Evolutionary conservation across 495 filamentous ascomycete species (phyloP).

Genomic region (Podospora comata): DNA sequence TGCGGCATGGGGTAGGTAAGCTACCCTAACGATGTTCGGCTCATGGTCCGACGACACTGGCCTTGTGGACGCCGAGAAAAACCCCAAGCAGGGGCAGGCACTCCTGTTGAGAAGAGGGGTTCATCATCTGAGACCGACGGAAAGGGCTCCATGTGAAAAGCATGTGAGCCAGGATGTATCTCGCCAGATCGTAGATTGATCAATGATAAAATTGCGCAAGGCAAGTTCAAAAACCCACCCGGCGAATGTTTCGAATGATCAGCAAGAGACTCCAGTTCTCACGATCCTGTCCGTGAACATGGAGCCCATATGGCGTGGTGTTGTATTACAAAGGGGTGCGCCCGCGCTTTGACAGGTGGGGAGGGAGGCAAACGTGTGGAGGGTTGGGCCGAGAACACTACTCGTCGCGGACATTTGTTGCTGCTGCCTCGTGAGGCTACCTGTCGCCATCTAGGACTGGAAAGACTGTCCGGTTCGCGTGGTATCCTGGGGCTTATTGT

Average conservation of each 20-base stretch:
- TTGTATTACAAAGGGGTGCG: background rate
- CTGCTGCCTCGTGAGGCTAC: slow-evolving; percentile 8
- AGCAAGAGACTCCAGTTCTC: background rate
- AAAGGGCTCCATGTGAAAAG: background rate
- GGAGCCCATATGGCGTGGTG: background rate
- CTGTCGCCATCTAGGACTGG: background rate
- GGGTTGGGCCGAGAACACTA: background rate
- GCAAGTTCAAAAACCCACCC: background rate
- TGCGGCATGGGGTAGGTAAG: background rate
- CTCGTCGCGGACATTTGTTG: background rate
- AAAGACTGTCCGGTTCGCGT: background rate
- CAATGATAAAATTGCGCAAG: background rate
- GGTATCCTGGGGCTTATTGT: background rate
- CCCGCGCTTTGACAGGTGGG: slow-evolving; percentile 4
- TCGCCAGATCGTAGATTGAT: background rate
- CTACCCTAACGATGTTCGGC: slow-evolving; percentile 1
- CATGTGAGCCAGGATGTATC: background rate
- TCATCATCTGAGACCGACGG: background rate
- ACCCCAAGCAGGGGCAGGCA: background rate
- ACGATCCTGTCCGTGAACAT: background rate
- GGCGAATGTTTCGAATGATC: background rate
- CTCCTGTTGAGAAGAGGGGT: background rate
- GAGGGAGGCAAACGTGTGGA: background rate
- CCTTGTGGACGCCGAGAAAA: background rate
- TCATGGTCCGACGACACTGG: slow-evolving; percentile 3